Percentiles rank a stretch among this genome's conserved stretches.
Evolutionary conservation across 1,139 yeast species (phyloP).

Genomic region (Sugiyamaella castrensis): DNA sequence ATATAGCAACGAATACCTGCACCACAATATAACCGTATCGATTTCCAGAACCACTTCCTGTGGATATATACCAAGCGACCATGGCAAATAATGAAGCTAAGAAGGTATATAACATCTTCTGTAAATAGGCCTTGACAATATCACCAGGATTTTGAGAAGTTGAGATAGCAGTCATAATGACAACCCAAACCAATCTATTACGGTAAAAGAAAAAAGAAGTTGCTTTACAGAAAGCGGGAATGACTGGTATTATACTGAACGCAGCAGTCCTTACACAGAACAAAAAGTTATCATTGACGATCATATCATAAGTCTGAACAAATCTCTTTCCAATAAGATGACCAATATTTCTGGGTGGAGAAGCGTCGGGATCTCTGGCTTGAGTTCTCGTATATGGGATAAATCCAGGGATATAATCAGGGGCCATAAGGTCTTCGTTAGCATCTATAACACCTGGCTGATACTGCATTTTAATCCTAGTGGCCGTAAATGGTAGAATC

Average conservation of each 20-base stretch:
- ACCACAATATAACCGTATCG: slow-evolving; percentile 36
- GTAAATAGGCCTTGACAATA: slow-evolving; percentile 32
- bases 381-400: slow-evolving; percentile 19
- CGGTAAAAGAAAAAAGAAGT: slow-evolving; percentile 32
- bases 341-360: slow-evolving; percentile 32
- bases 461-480: slow-evolving; percentile 8
- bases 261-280: slow-evolving; percentile 32
- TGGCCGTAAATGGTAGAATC: slow-evolving; percentile 20
- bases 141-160: slow-evolving; percentile 36
- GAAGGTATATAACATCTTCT: slow-evolving; percentile 32
- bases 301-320: slow-evolving; percentile 12
- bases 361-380: slow-evolving; percentile 35
- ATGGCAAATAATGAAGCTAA: slow-evolving; percentile 35
- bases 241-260: slow-evolving; percentile 26
- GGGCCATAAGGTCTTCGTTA: slow-evolving; percentile 13
- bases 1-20: slow-evolving; percentile 29
- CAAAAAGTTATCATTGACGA: slow-evolving; percentile 24
- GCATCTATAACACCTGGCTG: slow-evolving; percentile 9
- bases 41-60: slow-evolving; percentile 35
- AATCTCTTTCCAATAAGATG: slow-evolving; percentile 32
- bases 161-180: slow-evolving; percentile 35
- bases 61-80: slow-evolving; percentile 38
- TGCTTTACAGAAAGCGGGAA: slow-evolving; percentile 32
- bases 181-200: slow-evolving; percentile 37
- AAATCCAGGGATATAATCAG: slow-evolving; percentile 14